These are phyloP conservation scores for Jamesozyma piceae DNA, from an alignment of 805 yeast genomes.

Conservation along the genomic window DNA sequence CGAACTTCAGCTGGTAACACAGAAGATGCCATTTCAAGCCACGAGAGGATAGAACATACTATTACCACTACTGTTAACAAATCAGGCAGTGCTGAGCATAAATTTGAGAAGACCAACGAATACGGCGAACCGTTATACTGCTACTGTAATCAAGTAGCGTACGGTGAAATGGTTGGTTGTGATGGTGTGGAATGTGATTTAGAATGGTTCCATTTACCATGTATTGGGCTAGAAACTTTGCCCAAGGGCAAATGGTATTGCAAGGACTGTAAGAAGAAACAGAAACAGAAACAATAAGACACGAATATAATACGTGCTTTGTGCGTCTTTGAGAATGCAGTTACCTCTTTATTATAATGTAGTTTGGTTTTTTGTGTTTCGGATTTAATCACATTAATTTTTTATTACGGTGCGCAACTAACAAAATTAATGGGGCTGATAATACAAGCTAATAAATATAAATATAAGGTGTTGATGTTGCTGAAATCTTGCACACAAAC, in stretches of 20 bases:
- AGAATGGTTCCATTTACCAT: slow-evolving; percentile 94
- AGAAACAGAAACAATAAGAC: not conserved
- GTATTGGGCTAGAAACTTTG: slow-evolving; percentile 76
- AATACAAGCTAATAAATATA: too few species aligned
- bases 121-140: slow-evolving; percentile 78
- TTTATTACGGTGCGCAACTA: too few species aligned
- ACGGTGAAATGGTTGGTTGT: slow-evolving; percentile 98
- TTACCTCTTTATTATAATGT: too few species aligned
- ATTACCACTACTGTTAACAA: not conserved
- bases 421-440: too few species aligned
- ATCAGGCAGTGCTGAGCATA: not conserved
- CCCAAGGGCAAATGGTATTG: slow-evolving; percentile 86
- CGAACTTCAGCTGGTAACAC: not conserved
- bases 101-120: slow-evolving; percentile 21
- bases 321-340: too few species aligned
- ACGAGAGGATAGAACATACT: not conserved
- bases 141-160: slow-evolving; percentile 92
- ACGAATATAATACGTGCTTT: too few species aligned
- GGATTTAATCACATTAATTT: too few species aligned
- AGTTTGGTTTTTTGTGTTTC: too few species aligned
- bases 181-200: slow-evolving; percentile 87
- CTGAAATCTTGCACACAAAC: too few species aligned
- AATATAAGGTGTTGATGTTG: too few species aligned
- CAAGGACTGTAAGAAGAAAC: slow-evolving; percentile 43
- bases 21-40: not conserved